Base-by-base conservation (phyloP, 345 rosid species). In the Punica granatum region DNA sequence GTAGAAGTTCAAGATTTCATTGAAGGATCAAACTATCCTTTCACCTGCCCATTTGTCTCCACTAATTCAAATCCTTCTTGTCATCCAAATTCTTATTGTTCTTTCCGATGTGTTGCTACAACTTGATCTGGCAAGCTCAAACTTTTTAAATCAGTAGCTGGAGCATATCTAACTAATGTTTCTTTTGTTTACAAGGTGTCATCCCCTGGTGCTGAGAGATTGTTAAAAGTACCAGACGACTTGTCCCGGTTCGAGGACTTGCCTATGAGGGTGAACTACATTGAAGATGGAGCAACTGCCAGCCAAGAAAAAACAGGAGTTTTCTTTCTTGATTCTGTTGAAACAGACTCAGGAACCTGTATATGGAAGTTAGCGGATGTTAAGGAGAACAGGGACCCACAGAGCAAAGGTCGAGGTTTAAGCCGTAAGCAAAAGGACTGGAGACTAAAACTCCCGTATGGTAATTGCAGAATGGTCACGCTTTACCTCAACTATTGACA, bases 191-290 rank as follows among this genome's bases (percentile, higher is more conserved):
- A 65, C 34, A 73, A 93, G 98, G 92, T 93, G 62, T 90, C 98
- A 42, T 81, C 96, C 73, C 97, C 94, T 18, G 94, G 98, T 46
- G 92, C 94, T 59, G 92, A 90, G 76, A 86, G 98, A 76, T 73
- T 90, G 65, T 70, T 90, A 26, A 90, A 76, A 80, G 87, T 93
- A 36, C 97, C 92, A 0, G 86, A 82, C 63, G 97, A 93, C 67
- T 78, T 93, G 72, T 35, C 36, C 31, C 84, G 89, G 43, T 90
- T 93, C 75, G 74, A 76, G 72, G 94, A 81, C 26, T 75, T 86
- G 90, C 85, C 96, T 1, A 80, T 88, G 90, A 85, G 79, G 67
- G 90, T 90, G 67, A 76, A 75, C 76, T 90, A 84, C 56, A 46
- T 56, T 1, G 85, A 89, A 72, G 87, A 81, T 60, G 48, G 48